Evolutionary conservation across 352 stramenopile species (phyloP).

Genomic region (Peronospora farinosa): DNA sequence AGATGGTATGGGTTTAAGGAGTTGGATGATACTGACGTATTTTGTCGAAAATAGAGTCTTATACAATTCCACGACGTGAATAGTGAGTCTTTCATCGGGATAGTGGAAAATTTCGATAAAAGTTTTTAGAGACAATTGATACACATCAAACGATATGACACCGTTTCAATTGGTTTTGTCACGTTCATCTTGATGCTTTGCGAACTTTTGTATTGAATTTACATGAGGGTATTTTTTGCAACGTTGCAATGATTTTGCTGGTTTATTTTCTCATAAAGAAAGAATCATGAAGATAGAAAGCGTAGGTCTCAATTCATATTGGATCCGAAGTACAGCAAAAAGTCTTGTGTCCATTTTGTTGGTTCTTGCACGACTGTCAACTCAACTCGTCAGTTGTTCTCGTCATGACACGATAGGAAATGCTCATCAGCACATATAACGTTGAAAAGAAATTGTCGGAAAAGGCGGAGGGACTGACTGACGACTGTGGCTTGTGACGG

Average conservation of each 20-base stretch:
- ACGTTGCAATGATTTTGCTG: background rate
- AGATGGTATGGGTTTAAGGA: background rate
- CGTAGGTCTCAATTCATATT: conserved; percentile 13
- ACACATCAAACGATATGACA: background rate
- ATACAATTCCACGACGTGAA: background rate
- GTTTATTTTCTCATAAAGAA: too few species aligned
- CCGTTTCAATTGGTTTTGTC: background rate
- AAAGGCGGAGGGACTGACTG: conserved; percentile 5
- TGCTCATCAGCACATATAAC: background rate
- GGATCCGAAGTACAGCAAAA: conserved; percentile 17
- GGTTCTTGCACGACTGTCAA: conserved; percentile 18
- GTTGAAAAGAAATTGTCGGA: background rate
- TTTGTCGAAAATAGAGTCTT: background rate
- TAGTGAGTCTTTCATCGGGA: background rate
- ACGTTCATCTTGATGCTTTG: background rate
- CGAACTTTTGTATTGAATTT: background rate
- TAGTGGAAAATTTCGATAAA: background rate
- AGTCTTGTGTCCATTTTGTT: conserved; percentile 27
- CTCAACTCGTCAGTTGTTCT: conserved; percentile 20
- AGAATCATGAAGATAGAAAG: too few species aligned
- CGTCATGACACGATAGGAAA: conserved; percentile 1
- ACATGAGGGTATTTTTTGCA: background rate
- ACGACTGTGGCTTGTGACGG: conserved; percentile 14
- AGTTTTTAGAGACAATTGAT: background rate
- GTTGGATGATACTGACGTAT: background rate